phyloP scores from a whole-genome alignment of 805 yeast species.

The Kuraishia cidri region DNA sequence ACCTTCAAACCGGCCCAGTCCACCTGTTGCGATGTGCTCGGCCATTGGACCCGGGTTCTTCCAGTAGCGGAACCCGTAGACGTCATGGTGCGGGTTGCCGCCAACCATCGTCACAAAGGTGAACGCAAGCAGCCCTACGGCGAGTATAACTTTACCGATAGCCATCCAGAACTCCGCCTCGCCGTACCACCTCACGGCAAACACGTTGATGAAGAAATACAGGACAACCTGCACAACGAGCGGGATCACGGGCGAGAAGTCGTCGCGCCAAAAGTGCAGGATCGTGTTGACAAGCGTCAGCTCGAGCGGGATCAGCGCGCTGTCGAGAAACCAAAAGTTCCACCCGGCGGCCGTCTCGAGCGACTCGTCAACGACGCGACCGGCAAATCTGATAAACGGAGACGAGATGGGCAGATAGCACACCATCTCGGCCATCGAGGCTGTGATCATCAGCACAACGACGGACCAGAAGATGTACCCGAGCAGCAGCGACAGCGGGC shows the following conservation, averaged over 20 bases:
- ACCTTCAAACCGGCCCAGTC: slow-evolving; percentile 30
- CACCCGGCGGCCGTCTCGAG: slow-evolving; percentile 24
- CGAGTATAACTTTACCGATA: slow-evolving; percentile 36
- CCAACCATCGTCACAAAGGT: slow-evolving; percentile 49
- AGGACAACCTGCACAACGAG: slow-evolving; percentile 30
- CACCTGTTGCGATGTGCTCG: slow-evolving; percentile 25
- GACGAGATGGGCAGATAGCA: slow-evolving; percentile 26
- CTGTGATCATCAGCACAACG: slow-evolving; percentile 21
- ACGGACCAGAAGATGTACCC: slow-evolving; percentile 23
- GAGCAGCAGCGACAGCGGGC: slow-evolving; percentile 23
- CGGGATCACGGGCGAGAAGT: slow-evolving; percentile 38
- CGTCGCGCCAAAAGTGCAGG: slow-evolving; percentile 43
- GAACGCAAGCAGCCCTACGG: slow-evolving; percentile 37
- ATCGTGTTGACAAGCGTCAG: slow-evolving; percentile 41
- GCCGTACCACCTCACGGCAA: slow-evolving; percentile 41
- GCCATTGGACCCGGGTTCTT: slow-evolving; percentile 29
- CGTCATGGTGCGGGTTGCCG: slow-evolving; percentile 42
- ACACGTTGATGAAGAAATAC: slow-evolving; percentile 31
- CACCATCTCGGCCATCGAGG: slow-evolving; percentile 26
- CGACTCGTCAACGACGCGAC: slow-evolving; percentile 26
- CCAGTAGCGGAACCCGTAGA: slow-evolving; percentile 41
- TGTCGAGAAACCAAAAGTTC: slow-evolving; percentile 32
- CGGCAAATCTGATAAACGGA: slow-evolving; percentile 27
- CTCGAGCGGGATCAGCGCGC: slow-evolving; percentile 38
- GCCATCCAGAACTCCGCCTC: slow-evolving; percentile 39